Conservation (phyloP, 495 filamentous ascomycete genomes). For the Saxophila tyrrhenica region DNA sequence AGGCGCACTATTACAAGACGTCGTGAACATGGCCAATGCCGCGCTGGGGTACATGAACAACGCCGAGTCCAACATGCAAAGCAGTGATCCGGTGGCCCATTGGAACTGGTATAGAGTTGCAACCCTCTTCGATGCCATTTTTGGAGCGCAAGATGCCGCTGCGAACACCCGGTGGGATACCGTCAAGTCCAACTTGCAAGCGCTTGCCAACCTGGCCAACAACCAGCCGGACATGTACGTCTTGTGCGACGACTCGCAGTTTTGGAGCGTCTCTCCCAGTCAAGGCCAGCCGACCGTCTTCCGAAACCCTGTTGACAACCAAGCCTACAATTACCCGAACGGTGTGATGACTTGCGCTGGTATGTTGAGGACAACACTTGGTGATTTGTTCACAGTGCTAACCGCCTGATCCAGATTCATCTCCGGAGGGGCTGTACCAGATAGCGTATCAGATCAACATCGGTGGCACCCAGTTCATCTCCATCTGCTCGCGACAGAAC, state of each 20-base stretch:
- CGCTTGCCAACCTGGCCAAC: background rate
- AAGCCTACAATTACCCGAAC: background rate
- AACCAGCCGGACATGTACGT: background rate
- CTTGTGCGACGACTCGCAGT: background rate
- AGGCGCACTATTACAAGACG: background rate
- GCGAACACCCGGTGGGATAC: background rate
- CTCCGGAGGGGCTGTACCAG: background rate
- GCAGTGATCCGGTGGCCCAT: background rate
- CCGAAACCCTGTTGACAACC: background rate
- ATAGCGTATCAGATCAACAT: background rate
- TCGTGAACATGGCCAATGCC: background rate
- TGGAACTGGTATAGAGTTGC: background rate
- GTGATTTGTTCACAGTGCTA: too few species aligned
- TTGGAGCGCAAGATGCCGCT: background rate
- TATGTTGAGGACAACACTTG: too few species aligned
- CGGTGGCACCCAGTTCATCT: background rate
- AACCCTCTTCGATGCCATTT: background rate
- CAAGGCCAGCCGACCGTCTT: background rate
- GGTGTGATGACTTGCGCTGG: background rate
- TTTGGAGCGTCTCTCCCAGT: background rate
- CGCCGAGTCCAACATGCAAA: background rate
- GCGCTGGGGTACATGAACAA: background rate
- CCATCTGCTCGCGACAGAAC: background rate
- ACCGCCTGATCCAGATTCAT: too few species aligned
- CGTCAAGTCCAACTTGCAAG: background rate